phyloP scores from a whole-genome alignment of 2,329 filamentous ascomycete species.

The Albifimbria verrucaria region DNA sequence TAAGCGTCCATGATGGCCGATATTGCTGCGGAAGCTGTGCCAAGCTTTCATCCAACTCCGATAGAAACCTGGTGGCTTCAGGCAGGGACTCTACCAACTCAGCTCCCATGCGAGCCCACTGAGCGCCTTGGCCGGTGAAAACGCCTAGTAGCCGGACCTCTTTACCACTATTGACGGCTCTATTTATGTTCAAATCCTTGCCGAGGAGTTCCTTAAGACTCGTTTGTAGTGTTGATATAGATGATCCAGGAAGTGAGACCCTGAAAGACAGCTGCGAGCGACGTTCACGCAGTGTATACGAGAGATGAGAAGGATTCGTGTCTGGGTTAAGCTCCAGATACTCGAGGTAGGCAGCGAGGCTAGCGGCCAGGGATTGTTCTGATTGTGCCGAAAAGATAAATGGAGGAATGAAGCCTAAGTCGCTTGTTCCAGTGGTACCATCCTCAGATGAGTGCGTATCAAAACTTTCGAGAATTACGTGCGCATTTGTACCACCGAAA shows the following conservation, averaged over 20 bases:
- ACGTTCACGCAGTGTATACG: not conserved
- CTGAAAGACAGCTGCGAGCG: not conserved
- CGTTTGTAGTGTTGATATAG: too few relatives aligned
- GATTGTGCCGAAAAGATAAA: slow-evolving; percentile 5
- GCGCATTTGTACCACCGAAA: slow-evolving; percentile 1
- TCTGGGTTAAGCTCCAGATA: slow-evolving; percentile 28
- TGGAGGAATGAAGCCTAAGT: not conserved
- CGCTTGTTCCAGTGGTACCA: too few relatives aligned
- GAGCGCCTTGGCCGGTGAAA: slow-evolving; percentile 33
- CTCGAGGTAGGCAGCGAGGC: slow-evolving; percentile 14
- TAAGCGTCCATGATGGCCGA: slow-evolving; percentile 22
- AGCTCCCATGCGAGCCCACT: slow-evolving; percentile 30
- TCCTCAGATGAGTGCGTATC: too few relatives aligned
- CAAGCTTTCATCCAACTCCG: too few relatives aligned
- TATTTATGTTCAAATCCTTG: too few relatives aligned
- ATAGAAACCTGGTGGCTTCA: too few relatives aligned
- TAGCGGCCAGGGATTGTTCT: slow-evolving; percentile 2
- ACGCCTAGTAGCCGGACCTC: slow-evolving; percentile 19
- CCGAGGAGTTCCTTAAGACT: too few relatives aligned
- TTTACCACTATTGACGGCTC: not conserved
- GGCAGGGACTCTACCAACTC: slow-evolving; percentile 14
- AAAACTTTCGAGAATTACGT: slow-evolving; percentile 1
- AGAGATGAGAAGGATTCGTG: not conserved
- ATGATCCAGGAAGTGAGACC: not conserved
- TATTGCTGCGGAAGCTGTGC: slow-evolving; percentile 19